Evolutionary conservation across 805 yeast species (phyloP).

Genomic region (Saccharomyces paradoxus): DNA sequence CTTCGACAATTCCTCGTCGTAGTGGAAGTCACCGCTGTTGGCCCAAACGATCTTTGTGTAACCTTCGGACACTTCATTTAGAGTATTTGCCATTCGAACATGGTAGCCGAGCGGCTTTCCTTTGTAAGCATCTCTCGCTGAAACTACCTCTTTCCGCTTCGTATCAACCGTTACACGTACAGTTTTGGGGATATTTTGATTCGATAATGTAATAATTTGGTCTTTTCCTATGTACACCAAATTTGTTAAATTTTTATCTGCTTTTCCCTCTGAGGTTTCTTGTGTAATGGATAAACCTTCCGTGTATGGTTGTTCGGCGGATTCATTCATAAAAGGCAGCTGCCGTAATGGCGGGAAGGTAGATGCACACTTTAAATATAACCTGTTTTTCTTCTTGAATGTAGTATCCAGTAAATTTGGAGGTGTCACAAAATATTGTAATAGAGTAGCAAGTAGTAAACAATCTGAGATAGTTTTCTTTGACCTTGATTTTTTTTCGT

Average conservation of each 20-base stretch:
- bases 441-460: constrained; percentile 53
- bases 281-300: constrained; percentile 54
- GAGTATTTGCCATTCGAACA: constrained; percentile 56
- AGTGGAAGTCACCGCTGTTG: constrained; percentile 58
- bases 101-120: constrained; percentile 65
- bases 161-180: constrained; percentile 77
- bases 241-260: constrained; percentile 40
- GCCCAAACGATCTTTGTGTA: constrained; percentile 50
- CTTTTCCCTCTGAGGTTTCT: constrained; percentile 3
- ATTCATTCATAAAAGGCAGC: constrained; percentile 59
- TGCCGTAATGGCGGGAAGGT: constrained; percentile 64
- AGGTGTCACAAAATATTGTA: constrained; percentile 81
- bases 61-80: constrained; percentile 64
- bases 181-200: constrained; percentile 61
- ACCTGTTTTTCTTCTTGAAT: constrained; percentile 41
- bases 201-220: constrained; percentile 47
- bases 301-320: constrained; percentile 36
- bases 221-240: constrained; percentile 69
- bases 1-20: constrained; percentile 24
- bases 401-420: constrained; percentile 62
- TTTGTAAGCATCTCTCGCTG: constrained; percentile 60
- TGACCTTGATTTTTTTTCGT: constrained; percentile 6
- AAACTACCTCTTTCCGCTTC: constrained; percentile 51
- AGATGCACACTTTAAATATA: constrained; percentile 53
- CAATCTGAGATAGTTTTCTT: constrained; percentile 30